A percentile compares a stretch with the other conserved stretches of the same genome.
phyloP scores from a whole-genome alignment of 768 basidiomycete species.

The Mycena rebaudengoi region DNA sequence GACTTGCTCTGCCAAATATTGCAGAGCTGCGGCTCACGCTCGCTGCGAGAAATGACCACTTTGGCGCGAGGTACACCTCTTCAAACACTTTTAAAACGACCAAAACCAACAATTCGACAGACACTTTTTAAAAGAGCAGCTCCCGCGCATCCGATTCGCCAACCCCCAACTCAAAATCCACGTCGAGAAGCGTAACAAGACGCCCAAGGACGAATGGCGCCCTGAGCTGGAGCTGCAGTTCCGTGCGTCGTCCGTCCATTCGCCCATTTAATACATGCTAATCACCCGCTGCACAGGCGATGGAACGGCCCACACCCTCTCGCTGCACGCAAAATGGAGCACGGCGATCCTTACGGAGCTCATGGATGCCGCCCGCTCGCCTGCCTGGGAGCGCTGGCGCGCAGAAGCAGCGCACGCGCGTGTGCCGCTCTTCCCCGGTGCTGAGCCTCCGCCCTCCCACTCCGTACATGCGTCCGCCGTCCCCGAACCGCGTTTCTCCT shows the following conservation, averaged over 20 bases:
- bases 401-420: conserved; percentile 18
- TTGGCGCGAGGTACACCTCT: conserved; percentile 67
- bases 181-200: conserved; percentile 64
- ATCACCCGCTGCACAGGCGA: conserved; percentile 46
- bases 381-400: conserved; percentile 25
- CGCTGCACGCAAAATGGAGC: conserved; percentile 76
- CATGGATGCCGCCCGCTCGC: conserved; percentile 67
- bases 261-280: not conserved
- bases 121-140: conserved; percentile 81
- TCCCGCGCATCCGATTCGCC: conserved; percentile 80
- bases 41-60: conserved; percentile 74
- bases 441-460: not conserved
- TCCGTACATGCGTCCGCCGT: not conserved
- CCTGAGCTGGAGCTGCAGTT: conserved; percentile 71
- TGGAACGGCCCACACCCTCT: conserved; percentile 56
- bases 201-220: conserved; percentile 61
- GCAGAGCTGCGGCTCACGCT: conserved; percentile 48
- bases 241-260: conserved; percentile 51
- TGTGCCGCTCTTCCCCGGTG: conserved; percentile 16
- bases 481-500: conserved; percentile 10
- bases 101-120: conserved; percentile 54
- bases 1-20: conserved; percentile 17
- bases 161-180: conserved; percentile 74
- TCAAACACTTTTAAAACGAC: conserved; percentile 81
- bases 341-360: conserved; percentile 72